A percentile compares a stretch with the other conserved stretches of the same genome.
phyloP scores from a whole-genome alignment of 2,329 filamentous ascomycete species.

The Beauveria bassiana region DNA sequence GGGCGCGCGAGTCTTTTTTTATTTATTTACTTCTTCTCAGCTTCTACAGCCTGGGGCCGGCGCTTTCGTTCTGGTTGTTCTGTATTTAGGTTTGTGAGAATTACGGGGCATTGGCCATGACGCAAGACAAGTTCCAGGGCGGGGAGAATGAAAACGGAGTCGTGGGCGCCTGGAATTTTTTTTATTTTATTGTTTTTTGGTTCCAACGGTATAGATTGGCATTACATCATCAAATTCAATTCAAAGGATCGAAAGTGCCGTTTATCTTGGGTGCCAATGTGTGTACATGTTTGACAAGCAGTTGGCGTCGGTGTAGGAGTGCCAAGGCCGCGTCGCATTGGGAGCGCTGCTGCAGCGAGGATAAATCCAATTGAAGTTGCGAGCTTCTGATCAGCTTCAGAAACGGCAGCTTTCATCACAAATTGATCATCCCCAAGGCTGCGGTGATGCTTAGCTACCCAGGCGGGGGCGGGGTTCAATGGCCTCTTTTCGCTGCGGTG shows the following conservation, averaged over 20 bases:
- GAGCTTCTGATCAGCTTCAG: neutral
- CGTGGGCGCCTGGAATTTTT: neutral
- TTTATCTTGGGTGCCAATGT: neutral
- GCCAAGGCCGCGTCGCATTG: no score
- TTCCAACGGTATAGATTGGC: neutral
- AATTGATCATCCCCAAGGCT: no score
- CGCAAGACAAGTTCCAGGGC: neutral
- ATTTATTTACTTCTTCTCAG: neutral
- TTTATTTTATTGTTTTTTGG: neutral
- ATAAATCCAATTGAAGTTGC: no score
- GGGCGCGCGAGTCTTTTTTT: neutral
- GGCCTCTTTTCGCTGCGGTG: neutral
- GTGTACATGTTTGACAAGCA: no score
- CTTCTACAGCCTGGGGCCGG: neutral
- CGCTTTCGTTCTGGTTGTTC: neutral
- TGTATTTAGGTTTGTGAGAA: neutral
- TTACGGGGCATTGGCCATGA: constrained; percentile 3
- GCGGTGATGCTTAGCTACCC: no score
- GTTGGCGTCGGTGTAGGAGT: no score
- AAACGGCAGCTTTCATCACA: neutral
- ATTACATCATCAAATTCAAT: neutral
- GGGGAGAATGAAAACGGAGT: neutral
- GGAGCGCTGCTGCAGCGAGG: no score
- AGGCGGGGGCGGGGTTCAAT: neutral
- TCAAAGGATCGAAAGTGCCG: neutral